These are phyloP conservation scores for Tilletia indica DNA, from an alignment of 1,284 basidiomycete species.

Conservation along the genomic window DNA sequence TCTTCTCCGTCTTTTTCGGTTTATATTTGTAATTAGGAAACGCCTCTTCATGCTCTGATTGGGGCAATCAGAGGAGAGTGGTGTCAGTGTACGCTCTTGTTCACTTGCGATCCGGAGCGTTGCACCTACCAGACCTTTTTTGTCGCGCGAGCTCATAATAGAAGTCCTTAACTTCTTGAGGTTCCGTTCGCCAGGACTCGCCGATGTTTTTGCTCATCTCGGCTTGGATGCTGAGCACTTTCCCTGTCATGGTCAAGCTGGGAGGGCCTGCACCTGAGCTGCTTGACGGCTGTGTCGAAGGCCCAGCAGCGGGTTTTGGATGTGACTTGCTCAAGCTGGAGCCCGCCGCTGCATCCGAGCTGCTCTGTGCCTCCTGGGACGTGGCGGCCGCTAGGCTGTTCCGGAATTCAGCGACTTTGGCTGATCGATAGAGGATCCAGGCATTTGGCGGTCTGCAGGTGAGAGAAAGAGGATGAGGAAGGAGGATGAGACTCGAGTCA, in stretches of 20 bases:
- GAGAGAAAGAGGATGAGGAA: background rate
- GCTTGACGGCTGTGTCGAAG: background rate
- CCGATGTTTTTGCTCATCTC: slow-evolving; percentile 16
- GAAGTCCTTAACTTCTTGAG: background rate
- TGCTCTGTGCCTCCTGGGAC: background rate
- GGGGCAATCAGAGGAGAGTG: background rate
- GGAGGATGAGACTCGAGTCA: background rate
- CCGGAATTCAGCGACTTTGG: slow-evolving; percentile 9
- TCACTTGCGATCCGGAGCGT: background rate
- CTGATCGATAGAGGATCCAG: slow-evolving; percentile 7
- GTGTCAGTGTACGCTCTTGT: too few relatives aligned
- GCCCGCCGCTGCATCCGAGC: background rate
- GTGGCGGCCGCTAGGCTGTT: too few relatives aligned
- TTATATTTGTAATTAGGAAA: slow-evolving; percentile 3
- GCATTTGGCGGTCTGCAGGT: slow-evolving; percentile 2
- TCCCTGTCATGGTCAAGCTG: background rate
- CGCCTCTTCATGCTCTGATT: background rate
- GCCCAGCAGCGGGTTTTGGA: background rate
- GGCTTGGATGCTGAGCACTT: background rate
- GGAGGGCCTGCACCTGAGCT: background rate
- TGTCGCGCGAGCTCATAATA: background rate
- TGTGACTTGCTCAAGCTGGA: background rate
- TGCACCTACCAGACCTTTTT: background rate
- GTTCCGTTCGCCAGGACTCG: background rate
- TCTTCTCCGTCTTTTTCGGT: slow-evolving; percentile 13